These are phyloP conservation scores for Lenzites betulinus DNA, from an alignment of 768 basidiomycete genomes.

Conservation along the genomic window DNA sequence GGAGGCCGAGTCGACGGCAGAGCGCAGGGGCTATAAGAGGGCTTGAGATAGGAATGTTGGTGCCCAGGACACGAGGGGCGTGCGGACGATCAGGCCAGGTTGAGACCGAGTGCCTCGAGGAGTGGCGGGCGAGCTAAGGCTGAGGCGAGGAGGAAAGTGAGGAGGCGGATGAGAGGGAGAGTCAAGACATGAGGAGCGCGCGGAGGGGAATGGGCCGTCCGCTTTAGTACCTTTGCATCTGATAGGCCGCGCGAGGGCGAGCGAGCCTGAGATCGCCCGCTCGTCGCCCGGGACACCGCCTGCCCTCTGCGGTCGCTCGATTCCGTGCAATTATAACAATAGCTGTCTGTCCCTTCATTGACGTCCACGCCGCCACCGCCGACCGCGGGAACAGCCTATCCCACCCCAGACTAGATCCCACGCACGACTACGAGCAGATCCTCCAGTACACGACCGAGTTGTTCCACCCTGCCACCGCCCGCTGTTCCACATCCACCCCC, in stretches of 20 bases:
- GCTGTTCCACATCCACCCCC: slow-evolving; percentile 64
- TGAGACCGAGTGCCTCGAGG: slow-evolving; percentile 16
- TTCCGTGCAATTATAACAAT: not conserved
- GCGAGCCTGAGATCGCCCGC: not conserved
- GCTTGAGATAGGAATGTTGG: slow-evolving; percentile 14
- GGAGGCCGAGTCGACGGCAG: slow-evolving; percentile 10
- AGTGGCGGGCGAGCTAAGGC: not conserved
- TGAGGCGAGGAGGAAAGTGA: not conserved
- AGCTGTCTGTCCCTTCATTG: not conserved
- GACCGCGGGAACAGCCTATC: slow-evolving; percentile 8
- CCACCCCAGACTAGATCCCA: slow-evolving; percentile 4
- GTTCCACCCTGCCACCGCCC: slow-evolving; percentile 60
- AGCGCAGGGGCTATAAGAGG: slow-evolving; percentile 9
- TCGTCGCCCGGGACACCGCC: slow-evolving; percentile 6
- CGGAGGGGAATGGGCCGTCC: slow-evolving; percentile 5
- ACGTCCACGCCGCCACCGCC: slow-evolving; percentile 1
- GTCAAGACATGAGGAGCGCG: slow-evolving; percentile 15
- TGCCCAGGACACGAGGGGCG: slow-evolving; percentile 7
- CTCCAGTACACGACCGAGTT: slow-evolving; percentile 75
- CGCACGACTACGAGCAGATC: slow-evolving; percentile 34
- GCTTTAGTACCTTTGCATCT: slow-evolving; percentile 13
- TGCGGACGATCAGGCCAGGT: slow-evolving; percentile 3
- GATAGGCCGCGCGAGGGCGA: not conserved
- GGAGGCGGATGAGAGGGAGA: slow-evolving; percentile 4
- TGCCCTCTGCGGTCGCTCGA: not conserved